Percentiles rank a stretch among this genome's conserved stretches.
These are phyloP conservation scores for Flaveria floridana DNA, from an alignment of 140 eudicot species.

Conservation along the genomic window DNA sequence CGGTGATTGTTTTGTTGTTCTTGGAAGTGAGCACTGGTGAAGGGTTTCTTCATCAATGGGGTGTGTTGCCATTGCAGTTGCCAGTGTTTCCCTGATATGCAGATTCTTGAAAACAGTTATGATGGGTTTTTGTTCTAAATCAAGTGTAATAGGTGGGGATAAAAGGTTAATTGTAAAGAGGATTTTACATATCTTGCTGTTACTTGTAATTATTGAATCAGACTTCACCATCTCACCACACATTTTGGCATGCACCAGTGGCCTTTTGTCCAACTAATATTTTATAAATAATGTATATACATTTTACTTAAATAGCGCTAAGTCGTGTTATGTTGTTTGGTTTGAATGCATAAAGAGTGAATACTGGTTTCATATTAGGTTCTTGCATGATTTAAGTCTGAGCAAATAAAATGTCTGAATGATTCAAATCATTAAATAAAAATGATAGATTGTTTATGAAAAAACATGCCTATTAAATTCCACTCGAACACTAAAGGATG, in stretches of 20 bases:
- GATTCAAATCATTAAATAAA: no score
- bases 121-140: conserved; percentile 26
- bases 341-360: not conserved
- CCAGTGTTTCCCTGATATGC: conserved; percentile 37
- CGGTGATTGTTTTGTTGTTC: conserved; percentile 75
- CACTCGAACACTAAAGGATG: no score
- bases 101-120: conserved; percentile 23
- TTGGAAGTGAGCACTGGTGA: conserved; percentile 95
- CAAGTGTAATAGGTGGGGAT: conserved; percentile 29
- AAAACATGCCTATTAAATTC: no score
- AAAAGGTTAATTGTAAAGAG: conserved; percentile 33
- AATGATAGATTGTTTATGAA: no score
- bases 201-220: conserved; percentile 37
- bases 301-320: not conserved
- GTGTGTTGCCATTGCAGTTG: conserved; percentile 64
- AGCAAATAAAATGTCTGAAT: no score
- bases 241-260: conserved; percentile 29
- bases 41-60: conserved; percentile 99
- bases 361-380: not conserved
- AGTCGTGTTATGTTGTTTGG: not conserved
- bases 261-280: conserved; percentile 1
- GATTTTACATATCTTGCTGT: conserved; percentile 23
- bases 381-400: not conserved
- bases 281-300: conserved; percentile 9
- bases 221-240: conserved; percentile 29